Conservation (phyloP, 345 rosid species). For the Populus simonii region DNA sequence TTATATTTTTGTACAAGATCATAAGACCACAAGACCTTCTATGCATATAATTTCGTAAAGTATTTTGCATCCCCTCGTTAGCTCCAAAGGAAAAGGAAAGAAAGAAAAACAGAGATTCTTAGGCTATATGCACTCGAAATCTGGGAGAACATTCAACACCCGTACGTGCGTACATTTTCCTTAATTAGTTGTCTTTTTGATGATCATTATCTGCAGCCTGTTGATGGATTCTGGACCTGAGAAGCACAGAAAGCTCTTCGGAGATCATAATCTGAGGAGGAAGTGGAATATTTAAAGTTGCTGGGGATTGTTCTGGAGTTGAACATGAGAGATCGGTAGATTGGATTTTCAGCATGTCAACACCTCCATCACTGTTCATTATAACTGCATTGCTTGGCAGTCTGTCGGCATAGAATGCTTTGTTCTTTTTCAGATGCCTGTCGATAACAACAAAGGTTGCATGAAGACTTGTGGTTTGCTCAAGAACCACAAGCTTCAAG, state of each 20-base stretch:
- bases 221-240: neutral
- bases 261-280: constrained; percentile 29
- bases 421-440: constrained; percentile 31
- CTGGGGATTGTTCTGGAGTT: constrained; percentile 20
- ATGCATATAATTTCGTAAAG: no score
- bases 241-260: constrained; percentile 9
- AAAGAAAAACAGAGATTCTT: no score
- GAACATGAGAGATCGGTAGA: constrained; percentile 3
- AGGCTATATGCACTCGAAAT: no score
- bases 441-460: constrained; percentile 37
- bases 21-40: no score
- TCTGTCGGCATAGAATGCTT: constrained; percentile 32
- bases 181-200: neutral
- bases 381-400: constrained; percentile 32
- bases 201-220: neutral
- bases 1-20: no score
- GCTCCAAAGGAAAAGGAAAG: no score
- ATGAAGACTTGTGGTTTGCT: constrained; percentile 32
- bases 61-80: no score
- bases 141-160: no score
- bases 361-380: constrained; percentile 34
- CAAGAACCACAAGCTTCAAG: constrained; percentile 33
- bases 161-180: no score
- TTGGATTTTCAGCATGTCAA: constrained; percentile 26
- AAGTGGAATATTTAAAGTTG: neutral